Base-by-base conservation (phyloP, 2,329 filamentous ascomycete genomes). In the Colletotrichum sp. region DNA sequence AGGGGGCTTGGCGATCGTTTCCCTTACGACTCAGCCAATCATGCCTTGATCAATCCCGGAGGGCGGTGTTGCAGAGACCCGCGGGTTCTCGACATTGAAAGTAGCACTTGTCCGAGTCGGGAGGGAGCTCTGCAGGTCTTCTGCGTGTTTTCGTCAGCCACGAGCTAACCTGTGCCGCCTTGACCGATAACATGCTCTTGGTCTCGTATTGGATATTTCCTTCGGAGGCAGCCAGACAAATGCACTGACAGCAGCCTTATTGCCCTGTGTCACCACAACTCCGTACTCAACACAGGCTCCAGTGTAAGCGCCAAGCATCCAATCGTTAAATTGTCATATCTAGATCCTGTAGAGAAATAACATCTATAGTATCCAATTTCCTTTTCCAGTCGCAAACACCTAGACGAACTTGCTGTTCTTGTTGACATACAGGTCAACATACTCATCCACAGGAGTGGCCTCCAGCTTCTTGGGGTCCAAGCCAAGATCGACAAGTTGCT, bases 391-490 rank as follows among this genome's bases (percentile, higher is more conserved):
- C 34, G 13, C 59, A 36, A 6, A 61, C 55, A 55, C 62, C 65
- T 83, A 86, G 73, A 89, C 79, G 76, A 92, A 92, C 82, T 91
- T 88, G 85, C 90, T 92, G 78, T 91, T 86, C 86, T 91, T 88
- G 78, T 88, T 87, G 70, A 87, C 86, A 80, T 92, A 98, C 83
- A 98, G 84, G 83, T 98, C 95, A 78, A 99, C 94, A 82, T 98
- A 98, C 87, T 97, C 91, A 84, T 99, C 96, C 38, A 98, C 93
- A 69, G 95, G 90, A 88, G 94, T 94, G 79, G 88, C 86, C 87
- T 98, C 95, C 69, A 98, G 87, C 84, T 89, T 92, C 84, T 92
- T 90, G 73, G 88, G 86, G 83, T 98, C 91, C 84, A 93, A 91
- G 78, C 94, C 94, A 66, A 98, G 87, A 77, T 95, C 90, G 66